Conservation (phyloP, 2,329 filamentous ascomycete genomes). For the Hymenoscyphus infarciens region DNA sequence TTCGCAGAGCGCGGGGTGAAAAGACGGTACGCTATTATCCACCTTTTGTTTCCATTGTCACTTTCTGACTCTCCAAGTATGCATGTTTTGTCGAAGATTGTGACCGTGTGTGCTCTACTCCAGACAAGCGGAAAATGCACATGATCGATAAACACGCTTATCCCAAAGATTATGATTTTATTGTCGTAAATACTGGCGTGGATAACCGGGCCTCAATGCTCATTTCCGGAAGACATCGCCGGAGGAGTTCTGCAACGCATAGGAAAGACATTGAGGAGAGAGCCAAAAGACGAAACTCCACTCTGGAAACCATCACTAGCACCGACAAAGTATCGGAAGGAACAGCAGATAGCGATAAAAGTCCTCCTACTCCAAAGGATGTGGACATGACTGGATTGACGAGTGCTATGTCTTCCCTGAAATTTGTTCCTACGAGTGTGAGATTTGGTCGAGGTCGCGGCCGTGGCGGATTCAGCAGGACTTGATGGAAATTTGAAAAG, state of each 20-base stretch:
- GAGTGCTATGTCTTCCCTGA: slow-evolving; percentile 66
- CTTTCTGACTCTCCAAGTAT: slow-evolving; percentile 51
- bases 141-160: slow-evolving; percentile 94
- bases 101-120: slow-evolving; percentile 76
- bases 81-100: slow-evolving; percentile 88
- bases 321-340: slow-evolving; percentile 11
- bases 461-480: slow-evolving; percentile 33
- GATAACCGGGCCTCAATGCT: slow-evolving; percentile 80
- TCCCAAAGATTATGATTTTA: slow-evolving; percentile 83
- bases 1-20: slow-evolving; percentile 74
- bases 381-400: slow-evolving; percentile 57
- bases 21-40: slow-evolving; percentile 63
- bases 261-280: slow-evolving; percentile 28
- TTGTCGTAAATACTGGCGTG: slow-evolving; percentile 83
- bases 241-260: slow-evolving; percentile 44
- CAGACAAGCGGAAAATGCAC: slow-evolving; percentile 81
- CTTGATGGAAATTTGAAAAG: slow-evolving; percentile 14
- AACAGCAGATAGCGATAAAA: slow-evolving; percentile 22
- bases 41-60: background rate
- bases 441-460: slow-evolving; percentile 51
- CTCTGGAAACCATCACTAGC: slow-evolving; percentile 12
- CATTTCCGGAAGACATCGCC: slow-evolving; percentile 50
- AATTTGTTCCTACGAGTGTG: slow-evolving; percentile 66
- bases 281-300: slow-evolving; percentile 22
- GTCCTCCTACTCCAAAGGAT: slow-evolving; percentile 22